Conservation (phyloP, 306 rosid species). For the Vigna unguiculata region DNA sequence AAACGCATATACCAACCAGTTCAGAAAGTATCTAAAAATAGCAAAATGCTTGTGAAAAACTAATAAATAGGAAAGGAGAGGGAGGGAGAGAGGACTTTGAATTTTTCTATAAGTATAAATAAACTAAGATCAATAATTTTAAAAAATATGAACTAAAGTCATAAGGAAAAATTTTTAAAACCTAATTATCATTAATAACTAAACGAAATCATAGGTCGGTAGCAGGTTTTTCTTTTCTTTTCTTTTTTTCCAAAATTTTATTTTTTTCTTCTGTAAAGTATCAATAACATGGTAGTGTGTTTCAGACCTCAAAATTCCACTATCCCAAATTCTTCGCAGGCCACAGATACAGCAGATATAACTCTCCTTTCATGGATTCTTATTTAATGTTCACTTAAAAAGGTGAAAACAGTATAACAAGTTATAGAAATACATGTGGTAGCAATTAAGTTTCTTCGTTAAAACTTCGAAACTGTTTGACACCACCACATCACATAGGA, state of each 20-base stretch:
- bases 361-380: neutral
- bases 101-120: no score
- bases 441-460: constrained; percentile 41
- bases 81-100: no score
- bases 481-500: constrained; percentile 4
- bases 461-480: constrained; percentile 33
- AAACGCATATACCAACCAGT: no score
- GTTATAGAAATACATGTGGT: neutral
- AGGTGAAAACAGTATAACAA: neutral
- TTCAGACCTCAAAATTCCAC: neutral
- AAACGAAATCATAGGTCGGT: neutral
- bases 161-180: no score
- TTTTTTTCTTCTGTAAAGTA: neutral
- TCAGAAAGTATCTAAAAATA: no score
- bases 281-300: neutral
- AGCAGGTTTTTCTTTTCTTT: neutral
- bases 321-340: neutral
- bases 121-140: no score
- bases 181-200: no score
- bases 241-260: neutral
- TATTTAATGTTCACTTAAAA: neutral
- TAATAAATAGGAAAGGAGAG: no score
- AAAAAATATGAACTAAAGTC: no score
- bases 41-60: no score
- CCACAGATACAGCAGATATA: neutral